Conservation (phyloP, 371 early-diverging fungal species). For the Mortierella sp. region DNA sequence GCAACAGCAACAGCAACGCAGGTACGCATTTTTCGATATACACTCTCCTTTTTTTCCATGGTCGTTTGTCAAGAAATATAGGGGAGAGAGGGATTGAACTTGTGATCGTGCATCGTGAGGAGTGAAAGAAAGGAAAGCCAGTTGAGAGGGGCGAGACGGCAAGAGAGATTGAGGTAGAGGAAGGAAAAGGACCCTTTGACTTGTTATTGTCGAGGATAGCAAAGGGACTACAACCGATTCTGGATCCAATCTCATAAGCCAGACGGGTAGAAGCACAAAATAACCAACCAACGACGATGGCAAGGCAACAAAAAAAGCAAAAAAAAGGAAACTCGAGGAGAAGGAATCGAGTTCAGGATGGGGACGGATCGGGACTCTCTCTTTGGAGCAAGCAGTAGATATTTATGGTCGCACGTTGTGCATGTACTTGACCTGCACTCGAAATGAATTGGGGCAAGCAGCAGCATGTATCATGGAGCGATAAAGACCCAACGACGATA, state of each 20-base stretch:
- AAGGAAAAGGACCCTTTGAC: neutral
- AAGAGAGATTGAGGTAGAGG: too few species aligned
- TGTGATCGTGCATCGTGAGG: neutral
- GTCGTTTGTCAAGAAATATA: neutral
- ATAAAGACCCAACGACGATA: neutral
- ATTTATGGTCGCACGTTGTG: neutral
- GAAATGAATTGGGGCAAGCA: neutral
- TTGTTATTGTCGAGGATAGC: neutral
- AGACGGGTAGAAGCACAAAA: neutral
- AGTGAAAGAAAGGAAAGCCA: neutral
- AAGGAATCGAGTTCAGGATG: neutral
- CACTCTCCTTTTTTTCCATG: neutral
- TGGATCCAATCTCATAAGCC: neutral
- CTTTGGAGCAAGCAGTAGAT: neutral
- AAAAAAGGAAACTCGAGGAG: neutral
- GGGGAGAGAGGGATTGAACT: neutral
- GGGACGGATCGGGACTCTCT: neutral
- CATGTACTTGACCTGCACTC: neutral
- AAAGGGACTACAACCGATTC: neutral
- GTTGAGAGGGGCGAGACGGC: too few species aligned
- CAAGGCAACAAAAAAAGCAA: neutral
- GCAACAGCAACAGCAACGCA: conserved; percentile 1
- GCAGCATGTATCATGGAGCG: neutral
- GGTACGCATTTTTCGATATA: neutral
- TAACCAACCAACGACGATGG: neutral